Conservation (phyloP, 257 asterid genomes). For the Rauvolfia tetraphylla region DNA sequence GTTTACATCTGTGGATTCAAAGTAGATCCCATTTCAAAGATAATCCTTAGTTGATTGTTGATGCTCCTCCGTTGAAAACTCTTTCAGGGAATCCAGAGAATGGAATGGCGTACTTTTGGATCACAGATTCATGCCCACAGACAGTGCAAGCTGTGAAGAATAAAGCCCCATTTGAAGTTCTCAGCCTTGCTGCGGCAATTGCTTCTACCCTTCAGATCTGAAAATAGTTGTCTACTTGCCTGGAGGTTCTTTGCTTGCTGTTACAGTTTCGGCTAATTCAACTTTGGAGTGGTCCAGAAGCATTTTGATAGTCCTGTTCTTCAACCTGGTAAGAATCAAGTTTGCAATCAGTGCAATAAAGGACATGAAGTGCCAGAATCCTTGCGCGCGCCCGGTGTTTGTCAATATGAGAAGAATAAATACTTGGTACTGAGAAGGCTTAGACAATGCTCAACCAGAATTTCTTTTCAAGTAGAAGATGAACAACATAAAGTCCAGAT, state of each 20-base stretch:
- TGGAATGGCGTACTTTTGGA: constrained; percentile 91
- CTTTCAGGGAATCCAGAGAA: constrained; percentile 61
- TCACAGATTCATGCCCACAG: constrained; percentile 90
- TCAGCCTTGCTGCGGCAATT: constrained; percentile 82
- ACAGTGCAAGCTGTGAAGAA: constrained; percentile 79
- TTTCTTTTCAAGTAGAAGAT: not conserved
- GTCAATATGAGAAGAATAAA: not conserved
- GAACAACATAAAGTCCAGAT: not conserved
- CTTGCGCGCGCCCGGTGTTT: not conserved
- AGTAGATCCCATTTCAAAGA: not conserved
- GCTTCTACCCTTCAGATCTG: constrained; percentile 86
- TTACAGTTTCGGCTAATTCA: not conserved
- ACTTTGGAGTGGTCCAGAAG: not conserved
- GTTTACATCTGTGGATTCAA: too few relatives aligned
- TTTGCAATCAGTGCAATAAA: too few relatives aligned
- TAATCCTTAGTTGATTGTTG: not conserved
- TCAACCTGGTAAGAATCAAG: too few relatives aligned
- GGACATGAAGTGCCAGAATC: not conserved
- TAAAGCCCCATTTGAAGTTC: constrained; percentile 70
- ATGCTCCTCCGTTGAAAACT: constrained; percentile 9
- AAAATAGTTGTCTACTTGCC: not conserved
- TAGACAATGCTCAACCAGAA: not conserved
- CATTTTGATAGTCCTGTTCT: not conserved
- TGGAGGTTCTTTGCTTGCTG: not conserved
- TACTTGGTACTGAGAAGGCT: not conserved